These are phyloP conservation scores for Fusarium anthophilum DNA, from an alignment of 2,329 filamentous ascomycete species.

Conservation along the genomic window DNA sequence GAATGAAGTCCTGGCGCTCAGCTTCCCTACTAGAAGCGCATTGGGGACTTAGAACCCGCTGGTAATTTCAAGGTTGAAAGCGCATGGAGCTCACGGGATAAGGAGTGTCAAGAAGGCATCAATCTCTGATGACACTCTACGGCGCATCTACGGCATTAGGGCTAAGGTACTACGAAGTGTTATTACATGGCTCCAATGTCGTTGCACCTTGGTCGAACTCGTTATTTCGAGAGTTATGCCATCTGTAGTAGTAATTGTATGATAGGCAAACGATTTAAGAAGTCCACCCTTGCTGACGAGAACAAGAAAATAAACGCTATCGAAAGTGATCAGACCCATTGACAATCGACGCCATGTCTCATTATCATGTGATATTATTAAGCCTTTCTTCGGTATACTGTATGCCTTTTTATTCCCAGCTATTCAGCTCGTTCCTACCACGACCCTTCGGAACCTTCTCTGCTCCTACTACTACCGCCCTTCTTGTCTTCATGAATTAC, in stretches of 20 bases:
- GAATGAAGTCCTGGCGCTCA: not conserved
- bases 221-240: not conserved
- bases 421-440: conserved; percentile 14
- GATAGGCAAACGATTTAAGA: no score
- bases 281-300: not conserved
- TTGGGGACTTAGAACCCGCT: not conserved
- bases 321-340: not conserved
- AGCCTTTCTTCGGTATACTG: not conserved
- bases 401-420: accelerated
- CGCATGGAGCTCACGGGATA: not conserved
- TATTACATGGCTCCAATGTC: not conserved
- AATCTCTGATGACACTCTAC: not conserved
- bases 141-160: not conserved
- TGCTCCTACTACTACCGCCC: not conserved
- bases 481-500: conserved; percentile 42
- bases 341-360: no score
- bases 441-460: not conserved
- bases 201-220: no score
- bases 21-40: not conserved
- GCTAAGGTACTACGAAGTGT: accelerated
- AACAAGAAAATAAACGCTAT: not conserved
- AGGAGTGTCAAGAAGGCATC: not conserved
- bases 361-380: no score
- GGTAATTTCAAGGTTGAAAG: not conserved
- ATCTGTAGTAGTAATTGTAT: no score